These are phyloP conservation scores for Tricholoma saponaceum DNA, from an alignment of 768 basidiomycete species.

Conservation along the genomic window DNA sequence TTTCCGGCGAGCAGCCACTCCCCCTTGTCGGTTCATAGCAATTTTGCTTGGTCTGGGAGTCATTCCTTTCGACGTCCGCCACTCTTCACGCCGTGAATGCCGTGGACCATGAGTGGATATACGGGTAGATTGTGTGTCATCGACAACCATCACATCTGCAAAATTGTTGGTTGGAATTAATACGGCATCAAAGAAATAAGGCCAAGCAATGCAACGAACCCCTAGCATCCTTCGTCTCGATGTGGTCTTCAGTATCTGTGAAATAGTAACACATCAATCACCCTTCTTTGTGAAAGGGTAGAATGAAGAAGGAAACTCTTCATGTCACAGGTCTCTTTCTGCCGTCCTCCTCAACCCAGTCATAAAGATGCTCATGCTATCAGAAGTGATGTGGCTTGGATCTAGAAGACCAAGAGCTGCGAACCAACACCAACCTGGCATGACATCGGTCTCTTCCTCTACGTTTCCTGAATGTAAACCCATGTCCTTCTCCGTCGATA, in stretches of 20 bases:
- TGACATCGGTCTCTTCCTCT: slow-evolving; percentile 32
- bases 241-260: slow-evolving; percentile 27
- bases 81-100: slow-evolving; percentile 71
- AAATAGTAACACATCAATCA: slow-evolving; percentile 36
- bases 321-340: slow-evolving; percentile 15
- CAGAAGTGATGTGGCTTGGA: slow-evolving; percentile 50
- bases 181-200: neutral
- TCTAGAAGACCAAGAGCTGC: slow-evolving; percentile 55
- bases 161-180: neutral
- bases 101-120: slow-evolving; percentile 85
- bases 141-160: slow-evolving; percentile 54
- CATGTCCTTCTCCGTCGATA: slow-evolving; percentile 35
- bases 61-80: slow-evolving; percentile 80
- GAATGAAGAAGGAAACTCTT: slow-evolving; percentile 30
- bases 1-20: slow-evolving; percentile 54
- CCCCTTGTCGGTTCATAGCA: slow-evolving; percentile 68
- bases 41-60: slow-evolving; percentile 42
- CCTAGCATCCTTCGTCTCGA: slow-evolving; percentile 19
- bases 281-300: slow-evolving; percentile 21
- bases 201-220: slow-evolving; percentile 24
- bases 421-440: slow-evolving; percentile 69
- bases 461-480: slow-evolving; percentile 29
- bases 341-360: slow-evolving; percentile 6
- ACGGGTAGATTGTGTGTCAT: slow-evolving; percentile 31
- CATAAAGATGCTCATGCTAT: slow-evolving; percentile 37